Percentiles rank a stretch among this genome's conserved stretches.
Conservation (phyloP, 2,329 filamentous ascomycete genomes). For the Diatrype stigma region DNA sequence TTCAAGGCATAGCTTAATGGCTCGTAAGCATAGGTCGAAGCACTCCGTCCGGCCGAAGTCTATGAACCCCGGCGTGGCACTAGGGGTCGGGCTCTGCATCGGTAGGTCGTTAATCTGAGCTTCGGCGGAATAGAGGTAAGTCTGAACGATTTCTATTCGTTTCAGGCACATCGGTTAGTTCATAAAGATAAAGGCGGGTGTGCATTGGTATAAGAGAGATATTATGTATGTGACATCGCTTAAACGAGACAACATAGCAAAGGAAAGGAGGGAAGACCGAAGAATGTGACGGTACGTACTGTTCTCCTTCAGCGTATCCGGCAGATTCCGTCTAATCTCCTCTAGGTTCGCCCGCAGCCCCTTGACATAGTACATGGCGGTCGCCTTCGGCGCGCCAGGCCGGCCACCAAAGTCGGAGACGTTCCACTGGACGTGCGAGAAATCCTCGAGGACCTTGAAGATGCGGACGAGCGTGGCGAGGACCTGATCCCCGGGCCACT, state of each 20-base stretch:
- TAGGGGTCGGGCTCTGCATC: conserved; percentile 12
- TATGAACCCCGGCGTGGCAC: background rate
- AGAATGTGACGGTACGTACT: conserved; percentile 20
- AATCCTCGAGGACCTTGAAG: conserved; percentile 19
- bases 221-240: too few relatives aligned
- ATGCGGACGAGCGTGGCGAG: conserved; percentile 32
- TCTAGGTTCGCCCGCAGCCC: conserved; percentile 23
- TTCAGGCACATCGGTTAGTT: background rate
- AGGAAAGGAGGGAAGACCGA: background rate
- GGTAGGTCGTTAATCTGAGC: conserved; percentile 34
- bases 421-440: conserved; percentile 17
- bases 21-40: conserved; percentile 18
- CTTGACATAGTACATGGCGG: conserved; percentile 25
- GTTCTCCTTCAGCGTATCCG: conserved; percentile 20
- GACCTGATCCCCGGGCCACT: conserved; percentile 45
- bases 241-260: too few relatives aligned
- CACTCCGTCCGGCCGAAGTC: conserved; percentile 18
- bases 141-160: conserved; percentile 28
- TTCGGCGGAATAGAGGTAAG: conserved; percentile 32
- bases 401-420: conserved; percentile 9
- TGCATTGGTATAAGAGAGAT: too few relatives aligned
- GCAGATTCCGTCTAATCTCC: conserved; percentile 17
- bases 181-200: too few relatives aligned
- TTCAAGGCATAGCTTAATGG: conserved; percentile 19
- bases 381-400: conserved; percentile 7